Evolutionary conservation across 2,329 filamentous ascomycete genomes (phyloP).

Genomic region (Colletotrichum echinochloae): DNA sequence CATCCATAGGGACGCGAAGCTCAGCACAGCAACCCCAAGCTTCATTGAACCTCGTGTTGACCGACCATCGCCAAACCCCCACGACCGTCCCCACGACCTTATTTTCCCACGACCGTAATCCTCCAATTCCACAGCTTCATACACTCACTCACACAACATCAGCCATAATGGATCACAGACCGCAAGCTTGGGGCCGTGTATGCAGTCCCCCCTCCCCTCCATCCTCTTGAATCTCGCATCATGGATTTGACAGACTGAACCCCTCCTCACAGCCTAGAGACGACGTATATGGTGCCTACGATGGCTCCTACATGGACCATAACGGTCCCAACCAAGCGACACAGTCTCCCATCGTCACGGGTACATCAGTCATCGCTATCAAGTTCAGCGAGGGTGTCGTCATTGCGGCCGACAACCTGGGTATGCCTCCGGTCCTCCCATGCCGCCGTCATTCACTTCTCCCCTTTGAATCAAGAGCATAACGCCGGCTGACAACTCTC

Average conservation of each 20-base stretch:
- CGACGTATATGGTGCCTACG: conserved; percentile 95
- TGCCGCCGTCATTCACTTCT: neutral
- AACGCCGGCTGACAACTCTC: conserved; percentile 30
- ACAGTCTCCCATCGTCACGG: conserved; percentile 92
- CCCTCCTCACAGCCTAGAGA: conserved; percentile 80
- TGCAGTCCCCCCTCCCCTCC: conserved; percentile 50
- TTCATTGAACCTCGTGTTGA: conserved; percentile 26
- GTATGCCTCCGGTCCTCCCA: conserved; percentile 60
- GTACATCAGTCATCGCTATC: conserved; percentile 92
- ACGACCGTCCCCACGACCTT: conserved; percentile 33
- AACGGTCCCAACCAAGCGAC: conserved; percentile 84
- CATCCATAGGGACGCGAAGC: conserved; percentile 47
- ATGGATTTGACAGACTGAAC: conserved; percentile 40
- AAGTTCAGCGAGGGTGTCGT: conserved; percentile 98
- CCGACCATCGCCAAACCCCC: conserved; percentile 7
- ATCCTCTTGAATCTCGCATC: conserved; percentile 29
- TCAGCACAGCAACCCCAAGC: conserved; percentile 36
- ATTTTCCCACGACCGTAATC: neutral
- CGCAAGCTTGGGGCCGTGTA: conserved; percentile 80
- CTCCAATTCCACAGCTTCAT: neutral
- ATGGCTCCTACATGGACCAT: conserved; percentile 83
- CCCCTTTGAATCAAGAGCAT: neutral
- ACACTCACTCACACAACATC: conserved; percentile 29
- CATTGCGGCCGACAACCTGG: conserved; percentile 96
- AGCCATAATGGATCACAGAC: conserved; percentile 75